Evolutionary conservation across 2,329 filamentous ascomycete species (phyloP).

Genomic region (Stagonosporopsis cucurbitacearum): DNA sequence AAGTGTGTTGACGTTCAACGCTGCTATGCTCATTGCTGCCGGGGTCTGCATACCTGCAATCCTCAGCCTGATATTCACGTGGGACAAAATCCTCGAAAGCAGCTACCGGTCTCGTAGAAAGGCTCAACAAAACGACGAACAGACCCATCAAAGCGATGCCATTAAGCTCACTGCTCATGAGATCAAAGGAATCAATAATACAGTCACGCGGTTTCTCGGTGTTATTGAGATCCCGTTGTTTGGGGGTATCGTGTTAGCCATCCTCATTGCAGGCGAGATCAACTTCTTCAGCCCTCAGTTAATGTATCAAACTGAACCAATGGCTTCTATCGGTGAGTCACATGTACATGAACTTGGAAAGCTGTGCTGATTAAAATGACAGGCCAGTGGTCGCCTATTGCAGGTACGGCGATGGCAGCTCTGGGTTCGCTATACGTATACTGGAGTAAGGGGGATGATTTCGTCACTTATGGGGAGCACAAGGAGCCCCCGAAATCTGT

Average conservation of each 20-base stretch:
- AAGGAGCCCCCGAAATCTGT: not conserved
- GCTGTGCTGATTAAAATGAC: not conserved
- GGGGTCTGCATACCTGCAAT: slow-evolving; percentile 71
- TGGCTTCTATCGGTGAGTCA: slow-evolving; percentile 60
- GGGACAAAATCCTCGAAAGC: slow-evolving; percentile 68
- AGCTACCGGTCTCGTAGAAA: slow-evolving; percentile 58
- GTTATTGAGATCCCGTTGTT: slow-evolving; percentile 66
- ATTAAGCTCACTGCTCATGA: slow-evolving; percentile 61
- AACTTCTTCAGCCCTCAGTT: slow-evolving; percentile 68
- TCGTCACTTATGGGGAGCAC: not conserved
- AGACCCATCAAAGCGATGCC: slow-evolving; percentile 54
- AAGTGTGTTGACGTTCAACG: slow-evolving; percentile 61
- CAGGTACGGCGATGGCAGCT: slow-evolving; percentile 64
- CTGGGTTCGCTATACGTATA: slow-evolving; percentile 65
- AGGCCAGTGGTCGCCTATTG: slow-evolving; percentile 65
- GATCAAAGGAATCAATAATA: slow-evolving; percentile 54
- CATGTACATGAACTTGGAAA: no score
- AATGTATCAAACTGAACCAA: slow-evolving; percentile 66
- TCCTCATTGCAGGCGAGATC: slow-evolving; percentile 66
- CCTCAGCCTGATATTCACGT: slow-evolving; percentile 66
- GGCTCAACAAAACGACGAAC: slow-evolving; percentile 11
- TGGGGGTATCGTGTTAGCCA: slow-evolving; percentile 63
- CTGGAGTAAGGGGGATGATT: slow-evolving; percentile 44
- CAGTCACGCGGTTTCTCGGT: slow-evolving; percentile 46
- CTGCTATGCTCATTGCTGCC: slow-evolving; percentile 66